Base-by-base conservation (phyloP, 2,329 filamentous ascomycete species). In the Dactylonectria estremocensis region DNA sequence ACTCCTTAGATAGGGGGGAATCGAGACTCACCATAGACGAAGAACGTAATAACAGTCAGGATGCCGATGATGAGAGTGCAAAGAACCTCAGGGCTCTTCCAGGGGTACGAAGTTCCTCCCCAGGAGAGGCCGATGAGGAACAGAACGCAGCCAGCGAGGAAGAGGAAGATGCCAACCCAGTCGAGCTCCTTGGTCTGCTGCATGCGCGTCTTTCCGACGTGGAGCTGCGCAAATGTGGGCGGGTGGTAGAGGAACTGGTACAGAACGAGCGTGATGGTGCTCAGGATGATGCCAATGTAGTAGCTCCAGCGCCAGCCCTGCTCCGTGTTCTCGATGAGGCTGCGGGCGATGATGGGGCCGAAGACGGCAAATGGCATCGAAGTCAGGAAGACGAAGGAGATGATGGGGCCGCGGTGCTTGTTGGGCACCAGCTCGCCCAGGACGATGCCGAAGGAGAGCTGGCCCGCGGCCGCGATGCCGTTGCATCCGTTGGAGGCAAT, bases 231-330 rank as follows among this genome's bases (percentile, higher is more conserved):
- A 73, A 81, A 86, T 8, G 80, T 81, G 0, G 86, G 84, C 24
- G 84, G 85, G 68, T 82, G 81, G 75, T 87, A 87, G 62, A 84
- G 82, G 68, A 84, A 78, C 37, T 77, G 76, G 64, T 82, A 86
- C 7, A 85, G 77, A 2, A 79, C 72, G 2, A 83, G 70, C 11
- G 81, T 77, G 22, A 84, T 64, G n/a, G 77, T 78, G 40, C 78
- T 80, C 62, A 84, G 77, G 59, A 86, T 83, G 69, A 84, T 83
- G 63, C 82, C 82, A 4, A 88, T 71, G 69, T 84, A 87, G 73
- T 84, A 88, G 62, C 77, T 81, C 83, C 85, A 86, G 46, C 86
- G 79, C 85, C 86, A 88, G 18, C 78, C 76, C 3, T 79, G 72
- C 4, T 69, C 74, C 1, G 85, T 86, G 55, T 84, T 78, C 24